Conservation (phyloP, 805 yeast species). For the Candida fluviatilis region DNA sequence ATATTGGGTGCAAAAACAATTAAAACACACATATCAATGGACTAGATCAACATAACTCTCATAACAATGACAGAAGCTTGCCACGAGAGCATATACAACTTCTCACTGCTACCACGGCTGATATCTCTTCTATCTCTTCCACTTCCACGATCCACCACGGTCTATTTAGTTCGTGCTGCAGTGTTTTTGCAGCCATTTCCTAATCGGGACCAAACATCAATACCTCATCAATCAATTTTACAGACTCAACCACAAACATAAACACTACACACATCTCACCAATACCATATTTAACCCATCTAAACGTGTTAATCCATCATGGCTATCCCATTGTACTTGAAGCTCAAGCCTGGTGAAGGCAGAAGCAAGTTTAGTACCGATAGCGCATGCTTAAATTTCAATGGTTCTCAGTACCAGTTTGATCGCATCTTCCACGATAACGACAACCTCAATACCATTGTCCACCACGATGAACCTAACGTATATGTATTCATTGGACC, state of each 20-base stretch:
- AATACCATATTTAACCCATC: not conserved
- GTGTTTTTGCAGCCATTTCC: conserved; percentile 5
- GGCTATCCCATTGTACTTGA: conserved; percentile 23
- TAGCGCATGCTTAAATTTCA: conserved; percentile 13
- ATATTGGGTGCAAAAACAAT: too few relatives aligned
- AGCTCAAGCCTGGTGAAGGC: conserved; percentile 15
- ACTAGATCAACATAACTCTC: too few relatives aligned
- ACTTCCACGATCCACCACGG: not conserved
- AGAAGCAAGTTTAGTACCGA: conserved; percentile 4
- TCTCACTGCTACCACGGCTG: too few relatives aligned
- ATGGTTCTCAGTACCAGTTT: conserved; percentile 19
- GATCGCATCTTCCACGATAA: conserved; percentile 15
- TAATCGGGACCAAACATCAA: conserved; percentile 5
- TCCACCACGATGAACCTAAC: too few relatives aligned
- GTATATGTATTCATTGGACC: conserved; percentile 25
- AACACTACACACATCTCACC: not conserved
- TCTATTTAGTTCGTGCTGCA: not conserved
- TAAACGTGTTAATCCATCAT: conserved; percentile 1
- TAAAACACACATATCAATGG: too few relatives aligned
- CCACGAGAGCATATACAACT: too few relatives aligned
- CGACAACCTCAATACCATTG: too few relatives aligned
- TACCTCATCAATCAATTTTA: not conserved
- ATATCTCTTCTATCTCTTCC: too few relatives aligned
- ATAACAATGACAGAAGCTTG: too few relatives aligned
- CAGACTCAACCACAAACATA: not conserved